These are phyloP conservation scores for Neofusicoccum laricinum DNA, from an alignment of 2,329 filamentous ascomycete genomes.

Conservation along the genomic window DNA sequence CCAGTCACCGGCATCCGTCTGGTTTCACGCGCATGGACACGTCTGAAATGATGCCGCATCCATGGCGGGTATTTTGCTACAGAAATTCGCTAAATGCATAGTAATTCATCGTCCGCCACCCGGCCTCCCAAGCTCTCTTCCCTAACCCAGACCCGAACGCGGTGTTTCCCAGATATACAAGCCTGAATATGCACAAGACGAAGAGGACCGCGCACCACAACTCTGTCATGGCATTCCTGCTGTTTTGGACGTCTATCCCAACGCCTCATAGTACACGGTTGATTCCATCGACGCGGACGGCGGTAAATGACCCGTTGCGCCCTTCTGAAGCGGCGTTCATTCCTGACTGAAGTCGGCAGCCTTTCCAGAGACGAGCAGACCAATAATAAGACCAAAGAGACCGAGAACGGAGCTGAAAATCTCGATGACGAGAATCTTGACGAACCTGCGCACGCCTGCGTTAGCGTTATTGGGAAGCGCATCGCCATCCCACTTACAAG, in stretches of 20 bases:
- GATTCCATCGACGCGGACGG: neutral
- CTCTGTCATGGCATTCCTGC: neutral
- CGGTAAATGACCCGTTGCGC: neutral
- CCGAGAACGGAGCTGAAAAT: conserved; percentile 98
- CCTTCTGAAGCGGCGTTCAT: conserved; percentile 23
- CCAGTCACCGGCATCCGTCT: no score
- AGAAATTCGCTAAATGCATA: conserved; percentile 11
- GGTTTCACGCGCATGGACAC: neutral
- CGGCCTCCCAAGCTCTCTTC: neutral
- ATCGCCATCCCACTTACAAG: conserved; percentile 63
- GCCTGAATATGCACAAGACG: conserved; percentile 10
- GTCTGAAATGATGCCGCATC: conserved; percentile 6
- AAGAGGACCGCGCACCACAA: neutral
- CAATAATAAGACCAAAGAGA: conserved; percentile 93
- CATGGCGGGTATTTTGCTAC: conserved; percentile 10
- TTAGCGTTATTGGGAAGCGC: conserved; percentile 16
- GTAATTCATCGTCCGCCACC: neutral
- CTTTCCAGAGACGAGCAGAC: conserved; percentile 82
- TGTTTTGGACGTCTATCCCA: conserved; percentile 10
- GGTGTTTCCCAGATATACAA: conserved; percentile 3
- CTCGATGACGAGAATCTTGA: conserved; percentile 98
- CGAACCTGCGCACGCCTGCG: conserved; percentile 62
- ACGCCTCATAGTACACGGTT: conserved; percentile 12
- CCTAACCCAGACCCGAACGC: neutral
- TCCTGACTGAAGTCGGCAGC: conserved; percentile 63